Evolutionary conservation across 2,329 filamentous ascomycete species (phyloP), one percentile per base, ranked within the genome.

Genomic region (Sporothrix pseudoabietina): DNA sequence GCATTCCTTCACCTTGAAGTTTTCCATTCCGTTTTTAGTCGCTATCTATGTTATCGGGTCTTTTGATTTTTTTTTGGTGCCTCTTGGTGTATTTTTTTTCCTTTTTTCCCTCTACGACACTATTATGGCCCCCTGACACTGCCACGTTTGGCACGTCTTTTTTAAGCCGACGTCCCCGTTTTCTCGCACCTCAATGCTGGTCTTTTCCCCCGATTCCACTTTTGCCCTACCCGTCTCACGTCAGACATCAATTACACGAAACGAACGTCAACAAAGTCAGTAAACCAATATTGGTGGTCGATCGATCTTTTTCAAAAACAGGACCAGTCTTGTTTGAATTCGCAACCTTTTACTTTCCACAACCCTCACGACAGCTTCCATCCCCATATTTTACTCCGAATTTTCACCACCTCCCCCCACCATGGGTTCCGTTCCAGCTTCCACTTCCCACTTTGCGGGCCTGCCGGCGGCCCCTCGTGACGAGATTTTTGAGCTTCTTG

Each of bases 111-210:
- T 35, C 14, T 59, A n/a, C n/a, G n/a, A n/a, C n/a, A n/a, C 14
- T 49, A 16, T 68, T 63, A 41, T 52, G 26, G 30, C 19, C 61
- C 35, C 61, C 61, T 65, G 61, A 65, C 22, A 55, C 3, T 26
- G 52, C 30, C 52, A 26, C 10, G 22, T 66, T 44, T 65, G 35
- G 19, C 39, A 44, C 35, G 7, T 47, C 19, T 26, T 35, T 52
- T 68, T 68, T 68, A 68, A 49, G 44, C 65, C 65, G 47, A 49
- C 61, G 65, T 52, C 63, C 26, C 63, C 63, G 35, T 68, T 49
- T 35, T 32, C 26, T 6, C 44, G 4, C 39, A 65, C 61, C 39
- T 47, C 61, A 3, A 44, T n/a, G n/a, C 30, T 10, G 39, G 12
- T 26, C 44, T 7, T 9, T 52, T 52, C 44, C 44, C 44, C 63